Percentiles rank a stretch among this genome's conserved stretches.
Evolutionary conservation across 2,329 filamentous ascomycete species (phyloP).

Genomic region (Leptographium wingfieldii): DNA sequence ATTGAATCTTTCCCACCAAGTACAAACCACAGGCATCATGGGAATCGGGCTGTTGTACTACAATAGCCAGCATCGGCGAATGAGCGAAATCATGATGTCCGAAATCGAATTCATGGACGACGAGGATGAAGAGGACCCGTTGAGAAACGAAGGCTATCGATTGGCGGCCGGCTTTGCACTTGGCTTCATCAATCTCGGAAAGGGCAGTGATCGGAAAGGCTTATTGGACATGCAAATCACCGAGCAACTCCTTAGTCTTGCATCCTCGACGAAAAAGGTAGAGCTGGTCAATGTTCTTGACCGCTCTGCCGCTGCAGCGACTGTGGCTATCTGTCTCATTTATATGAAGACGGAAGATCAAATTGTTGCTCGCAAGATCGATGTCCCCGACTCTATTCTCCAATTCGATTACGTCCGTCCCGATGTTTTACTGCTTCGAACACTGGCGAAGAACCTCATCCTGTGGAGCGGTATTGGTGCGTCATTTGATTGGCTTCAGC

Average conservation of each 20-base stretch:
- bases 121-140: slow-evolving; percentile 68
- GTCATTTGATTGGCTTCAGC: slow-evolving; percentile 60
- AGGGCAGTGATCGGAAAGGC: slow-evolving; percentile 75
- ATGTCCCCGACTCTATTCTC: slow-evolving; percentile 77
- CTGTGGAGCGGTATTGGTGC: slow-evolving; percentile 79
- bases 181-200: slow-evolving; percentile 87
- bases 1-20: slow-evolving; percentile 81
- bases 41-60: slow-evolving; percentile 91
- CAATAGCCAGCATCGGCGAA: slow-evolving; percentile 88
- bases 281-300: slow-evolving; percentile 88
- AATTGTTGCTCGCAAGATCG: slow-evolving; percentile 78
- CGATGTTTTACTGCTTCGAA: slow-evolving; percentile 81
- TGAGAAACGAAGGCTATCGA: slow-evolving; percentile 92
- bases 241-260: slow-evolving; percentile 73
- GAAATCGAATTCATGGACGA: slow-evolving; percentile 83
- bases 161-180: slow-evolving; percentile 87
- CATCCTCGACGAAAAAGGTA: slow-evolving; percentile 80
- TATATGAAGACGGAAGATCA: slow-evolving; percentile 95
- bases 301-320: slow-evolving; percentile 83
- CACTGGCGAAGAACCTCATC: slow-evolving; percentile 79
- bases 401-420: slow-evolving; percentile 95
- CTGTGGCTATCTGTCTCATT: slow-evolving; percentile 78
- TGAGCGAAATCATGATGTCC: slow-evolving; percentile 98
- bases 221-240: slow-evolving; percentile 89
- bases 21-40: slow-evolving; percentile 94